Evolutionary conservation across 345 rosid genomes (phyloP).

Genomic region (Laguncularia racemosa): DNA sequence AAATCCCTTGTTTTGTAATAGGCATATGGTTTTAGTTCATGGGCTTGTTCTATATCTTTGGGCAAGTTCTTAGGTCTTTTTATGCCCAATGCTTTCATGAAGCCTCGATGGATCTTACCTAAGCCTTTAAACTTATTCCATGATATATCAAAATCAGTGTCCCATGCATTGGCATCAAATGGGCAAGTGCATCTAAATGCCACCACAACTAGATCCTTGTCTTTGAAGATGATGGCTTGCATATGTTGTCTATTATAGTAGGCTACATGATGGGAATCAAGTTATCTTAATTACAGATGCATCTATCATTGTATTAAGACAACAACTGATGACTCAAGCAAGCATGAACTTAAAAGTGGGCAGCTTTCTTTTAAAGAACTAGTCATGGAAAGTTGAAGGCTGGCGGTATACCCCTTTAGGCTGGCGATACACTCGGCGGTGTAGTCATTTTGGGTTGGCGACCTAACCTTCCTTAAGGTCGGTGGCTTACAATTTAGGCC

Average conservation of each 20-base stretch:
- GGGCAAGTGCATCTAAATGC: constrained; percentile 45
- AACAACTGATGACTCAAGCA: too few relatives aligned
- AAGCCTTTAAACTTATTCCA: constrained; percentile 27
- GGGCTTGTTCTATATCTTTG: constrained; percentile 7
- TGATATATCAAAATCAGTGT: constrained; percentile 35
- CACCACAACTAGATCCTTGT: constrained; percentile 22
- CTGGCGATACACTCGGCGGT: too few relatives aligned
- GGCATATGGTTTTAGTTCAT: constrained; percentile 24
- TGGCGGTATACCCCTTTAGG: too few relatives aligned
- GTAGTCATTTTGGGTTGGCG: too few relatives aligned
- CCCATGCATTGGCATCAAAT: constrained; percentile 41
- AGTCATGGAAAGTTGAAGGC: too few relatives aligned
- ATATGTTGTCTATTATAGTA: constrained; percentile 17
- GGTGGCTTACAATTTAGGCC: too few relatives aligned
- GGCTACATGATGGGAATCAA: constrained; percentile 17
- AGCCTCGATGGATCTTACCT: constrained; percentile 53
- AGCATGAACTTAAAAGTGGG: too few relatives aligned
- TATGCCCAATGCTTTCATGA: constrained; percentile 58
- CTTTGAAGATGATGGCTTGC: constrained; percentile 25
- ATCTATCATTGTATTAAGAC: too few relatives aligned
- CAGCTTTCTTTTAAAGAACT: too few relatives aligned
- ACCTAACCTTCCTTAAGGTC: too few relatives aligned
- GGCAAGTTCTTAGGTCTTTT: constrained; percentile 41
- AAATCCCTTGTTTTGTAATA: constrained; percentile 40
- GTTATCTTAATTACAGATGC: too few relatives aligned